phyloP scores from a whole-genome alignment of 2,329 filamentous ascomycete genomes.

The Colletotrichum sojae region DNA sequence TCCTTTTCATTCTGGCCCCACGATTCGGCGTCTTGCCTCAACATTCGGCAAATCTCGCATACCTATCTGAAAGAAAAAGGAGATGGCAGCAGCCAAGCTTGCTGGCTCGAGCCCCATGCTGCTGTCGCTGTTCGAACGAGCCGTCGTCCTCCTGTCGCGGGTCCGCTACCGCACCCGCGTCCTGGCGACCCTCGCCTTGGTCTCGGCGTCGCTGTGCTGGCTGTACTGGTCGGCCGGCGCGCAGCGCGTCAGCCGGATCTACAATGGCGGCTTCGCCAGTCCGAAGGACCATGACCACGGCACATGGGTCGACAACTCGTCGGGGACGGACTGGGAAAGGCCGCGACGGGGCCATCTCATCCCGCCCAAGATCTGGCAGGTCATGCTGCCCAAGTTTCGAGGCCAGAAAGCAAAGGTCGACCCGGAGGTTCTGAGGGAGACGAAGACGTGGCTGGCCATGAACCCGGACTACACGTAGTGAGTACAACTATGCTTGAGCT shows the following conservation, averaged over 20 bases:
- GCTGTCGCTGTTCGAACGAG: too few relatives aligned
- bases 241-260: background rate
- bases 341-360: constrained; percentile 1
- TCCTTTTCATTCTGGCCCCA: too few relatives aligned
- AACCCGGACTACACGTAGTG: constrained; percentile 39
- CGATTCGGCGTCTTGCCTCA: too few relatives aligned
- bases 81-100: background rate
- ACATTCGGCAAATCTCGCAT: too few relatives aligned
- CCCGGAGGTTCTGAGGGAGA: constrained; percentile 8
- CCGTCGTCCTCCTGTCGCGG: background rate
- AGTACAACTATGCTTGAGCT: background rate
- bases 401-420: background rate
- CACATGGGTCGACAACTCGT: background rate
- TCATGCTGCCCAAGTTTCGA: constrained; percentile 18
- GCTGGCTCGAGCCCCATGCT: background rate
- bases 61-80: background rate
- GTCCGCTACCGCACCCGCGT: background rate
- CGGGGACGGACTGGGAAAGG: background rate
- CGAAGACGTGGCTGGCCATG: constrained; percentile 39
- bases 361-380: constrained; percentile 40
- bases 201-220: background rate
- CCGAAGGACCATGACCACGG: background rate
- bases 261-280: background rate
- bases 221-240: constrained; percentile 2
- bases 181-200: background rate